These are phyloP conservation scores for Yamadazyma tumulicola DNA, from an alignment of 805 yeast species.

Conservation along the genomic window DNA sequence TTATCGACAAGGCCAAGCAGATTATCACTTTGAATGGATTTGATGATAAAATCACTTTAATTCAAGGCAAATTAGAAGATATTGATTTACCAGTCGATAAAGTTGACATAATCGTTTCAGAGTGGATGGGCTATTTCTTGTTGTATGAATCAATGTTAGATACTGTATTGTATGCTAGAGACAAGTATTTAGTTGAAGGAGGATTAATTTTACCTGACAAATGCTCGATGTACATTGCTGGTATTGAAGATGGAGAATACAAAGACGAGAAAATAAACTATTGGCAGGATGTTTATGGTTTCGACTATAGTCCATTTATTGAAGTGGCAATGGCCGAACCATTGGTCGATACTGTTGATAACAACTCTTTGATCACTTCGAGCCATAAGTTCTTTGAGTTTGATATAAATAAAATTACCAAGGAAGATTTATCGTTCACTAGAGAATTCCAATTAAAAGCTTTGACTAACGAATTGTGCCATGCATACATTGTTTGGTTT, in stretches of 20 bases:
- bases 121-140: slow-evolving; percentile 99
- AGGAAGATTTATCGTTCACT: slow-evolving; percentile 77
- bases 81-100: slow-evolving; percentile 77
- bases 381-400: slow-evolving; percentile 69
- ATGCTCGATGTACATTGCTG: slow-evolving; percentile 84
- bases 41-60: slow-evolving; percentile 77
- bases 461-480: slow-evolving; percentile 74
- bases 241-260: slow-evolving; percentile 89
- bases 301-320: slow-evolving; percentile 89
- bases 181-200: slow-evolving; percentile 72
- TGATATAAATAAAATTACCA: slow-evolving; percentile 84
- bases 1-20: slow-evolving; percentile 93
- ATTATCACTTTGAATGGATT: slow-evolving; percentile 83
- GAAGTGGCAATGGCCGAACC: slow-evolving; percentile 90
- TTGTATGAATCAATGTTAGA: slow-evolving; percentile 97
- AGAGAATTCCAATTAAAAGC: slow-evolving; percentile 69
- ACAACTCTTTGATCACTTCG: slow-evolving; percentile 67
- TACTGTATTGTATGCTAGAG: slow-evolving; percentile 92
- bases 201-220: slow-evolving; percentile 95
- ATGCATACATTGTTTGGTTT: slow-evolving; percentile 92
- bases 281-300: slow-evolving; percentile 98
- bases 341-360: slow-evolving; percentile 90
- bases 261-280: slow-evolving; percentile 86
- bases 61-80: slow-evolving; percentile 94
- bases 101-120: slow-evolving; percentile 93